A percentile compares a stretch with the other conserved stretches of the same genome.
These are phyloP conservation scores for Penicillium sclerotigenum DNA, from an alignment of 2,329 filamentous ascomycete species.

Conservation along the genomic window DNA sequence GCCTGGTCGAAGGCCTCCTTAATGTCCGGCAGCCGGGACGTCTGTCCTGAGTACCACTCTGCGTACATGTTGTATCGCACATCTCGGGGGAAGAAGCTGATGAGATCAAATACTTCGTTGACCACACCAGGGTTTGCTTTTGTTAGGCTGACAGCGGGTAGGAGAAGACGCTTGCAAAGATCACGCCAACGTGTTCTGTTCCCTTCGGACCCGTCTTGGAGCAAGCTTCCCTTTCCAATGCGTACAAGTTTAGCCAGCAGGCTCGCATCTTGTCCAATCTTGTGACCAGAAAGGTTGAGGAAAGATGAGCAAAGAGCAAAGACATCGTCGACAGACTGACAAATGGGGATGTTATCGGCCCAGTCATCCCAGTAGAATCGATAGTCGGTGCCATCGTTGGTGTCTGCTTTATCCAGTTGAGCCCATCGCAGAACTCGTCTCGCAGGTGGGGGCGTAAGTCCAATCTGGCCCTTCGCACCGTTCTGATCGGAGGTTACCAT, in stretches of 20 bases:
- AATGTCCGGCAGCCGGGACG: conserved; percentile 73
- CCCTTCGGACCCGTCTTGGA: conserved; percentile 63
- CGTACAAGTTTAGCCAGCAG: conserved; percentile 78
- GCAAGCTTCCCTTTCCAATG: conserved; percentile 75
- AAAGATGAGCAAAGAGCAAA: conserved; percentile 82
- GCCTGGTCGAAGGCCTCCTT: conserved; percentile 74
- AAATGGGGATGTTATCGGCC: conserved; percentile 88
- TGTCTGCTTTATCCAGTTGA: conserved; percentile 72
- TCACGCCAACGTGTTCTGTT: conserved; percentile 81
- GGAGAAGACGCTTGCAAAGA: conserved; percentile 75
- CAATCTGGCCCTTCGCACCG: conserved; percentile 67
- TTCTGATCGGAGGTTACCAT: conserved; percentile 61
- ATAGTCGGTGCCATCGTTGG: conserved; percentile 71
- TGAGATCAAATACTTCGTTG: conserved; percentile 79
- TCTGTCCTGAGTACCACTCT: conserved; percentile 83
- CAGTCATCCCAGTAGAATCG: conserved; percentile 98
- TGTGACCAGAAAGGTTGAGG: conserved; percentile 79
- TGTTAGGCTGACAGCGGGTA: conserved; percentile 83
- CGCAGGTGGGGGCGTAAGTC: conserved; percentile 56
- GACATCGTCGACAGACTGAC: conserved; percentile 84
- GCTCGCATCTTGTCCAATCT: conserved; percentile 78
- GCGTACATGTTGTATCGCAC: conserved; percentile 85
- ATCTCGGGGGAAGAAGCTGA: conserved; percentile 72
- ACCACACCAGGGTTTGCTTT: conserved; percentile 79
- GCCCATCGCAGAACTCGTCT: conserved; percentile 77